Evolutionary conservation across 768 basidiomycete genomes (phyloP), one percentile per base, ranked within the genome.

Genomic region (Plicaturopsis crispa): DNA sequence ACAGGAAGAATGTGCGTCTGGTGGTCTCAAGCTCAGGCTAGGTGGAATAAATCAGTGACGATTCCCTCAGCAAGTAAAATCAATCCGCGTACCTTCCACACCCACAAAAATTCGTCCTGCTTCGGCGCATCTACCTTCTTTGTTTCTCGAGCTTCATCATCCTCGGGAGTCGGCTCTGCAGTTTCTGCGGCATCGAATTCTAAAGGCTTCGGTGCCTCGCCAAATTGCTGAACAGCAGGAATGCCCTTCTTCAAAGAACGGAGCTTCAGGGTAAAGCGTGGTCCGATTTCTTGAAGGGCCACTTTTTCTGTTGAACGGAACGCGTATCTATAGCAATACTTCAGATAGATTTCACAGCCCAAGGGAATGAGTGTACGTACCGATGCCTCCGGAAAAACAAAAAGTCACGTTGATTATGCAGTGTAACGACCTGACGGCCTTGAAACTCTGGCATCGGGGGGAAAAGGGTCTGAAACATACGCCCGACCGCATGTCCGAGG

Each of bases 331-430:
- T 23, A 12, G 35, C 5, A 11, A 24, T 41, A 11, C 19, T 36
- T 5, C 23, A 26, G 19, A 21, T 44, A 38, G 5, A 44, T 32
- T 6, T 28, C 26, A 28, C 14, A 8, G 26, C n/a, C n/a, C n/a
- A n/a, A n/a, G 26, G 26, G 26, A 14, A 8, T 28, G 42, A 46
- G 43, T 31, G 3, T 22, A 53, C 75, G 37, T 43, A 94, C 81
- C 96, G 76, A 67, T 98, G 96, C 41, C 96, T 71, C 46, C 96
- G 69, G 68, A 99, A 94, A 67, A 99, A 99, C 41, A 99, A 63
- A 62, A 98, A 99, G 64, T 99, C 96, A 33, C 96, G 78, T 57
- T 96, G 92, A 53, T 97, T 97, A 55, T 98, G 96, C 14, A 98
- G 68, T 3, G 94, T 96, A 10, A 98, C 93, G 7, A 97, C 93